A percentile compares a stretch with the other conserved stretches of the same genome.
Conservation (phyloP, 768 basidiomycete genomes). For the Lentinula lateritia region DNA sequence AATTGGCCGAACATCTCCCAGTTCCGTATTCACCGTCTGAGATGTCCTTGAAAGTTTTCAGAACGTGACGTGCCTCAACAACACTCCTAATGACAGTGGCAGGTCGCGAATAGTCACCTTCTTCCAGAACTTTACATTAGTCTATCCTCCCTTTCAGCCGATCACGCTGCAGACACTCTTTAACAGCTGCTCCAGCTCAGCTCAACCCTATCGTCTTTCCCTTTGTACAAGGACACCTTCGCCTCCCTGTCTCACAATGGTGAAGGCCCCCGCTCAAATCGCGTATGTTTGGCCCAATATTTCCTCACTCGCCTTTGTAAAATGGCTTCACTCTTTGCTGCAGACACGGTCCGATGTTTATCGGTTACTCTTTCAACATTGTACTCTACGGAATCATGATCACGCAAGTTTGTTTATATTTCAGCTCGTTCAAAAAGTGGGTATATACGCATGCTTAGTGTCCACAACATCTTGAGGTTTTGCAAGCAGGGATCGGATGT, state of each 20-base stretch:
- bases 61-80: too few relatives aligned
- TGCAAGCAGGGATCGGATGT: slow-evolving; percentile 31
- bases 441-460: neutral
- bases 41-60: too few relatives aligned
- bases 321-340: neutral
- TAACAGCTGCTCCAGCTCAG: neutral
- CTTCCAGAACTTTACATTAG: too few relatives aligned
- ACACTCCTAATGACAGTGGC: too few relatives aligned
- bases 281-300: slow-evolving; percentile 19
- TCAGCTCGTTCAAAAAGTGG: slow-evolving; percentile 32
- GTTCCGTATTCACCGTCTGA: too few relatives aligned
- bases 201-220: neutral
- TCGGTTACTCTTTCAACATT: slow-evolving; percentile 42
- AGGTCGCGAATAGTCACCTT: too few relatives aligned
- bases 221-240: neutral
- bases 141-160: too few relatives aligned
- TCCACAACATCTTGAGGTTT: neutral
- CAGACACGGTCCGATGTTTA: slow-evolving; percentile 46
- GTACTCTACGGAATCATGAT: slow-evolving; percentile 46
- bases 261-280: slow-evolving; percentile 23
- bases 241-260: neutral
- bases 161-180: neutral
- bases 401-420: slow-evolving; percentile 43
- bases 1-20: too few relatives aligned
- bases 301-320: neutral